These are phyloP conservation scores for Leccinum longicurvipes DNA, from an alignment of 768 basidiomycete species.

Conservation along the genomic window DNA sequence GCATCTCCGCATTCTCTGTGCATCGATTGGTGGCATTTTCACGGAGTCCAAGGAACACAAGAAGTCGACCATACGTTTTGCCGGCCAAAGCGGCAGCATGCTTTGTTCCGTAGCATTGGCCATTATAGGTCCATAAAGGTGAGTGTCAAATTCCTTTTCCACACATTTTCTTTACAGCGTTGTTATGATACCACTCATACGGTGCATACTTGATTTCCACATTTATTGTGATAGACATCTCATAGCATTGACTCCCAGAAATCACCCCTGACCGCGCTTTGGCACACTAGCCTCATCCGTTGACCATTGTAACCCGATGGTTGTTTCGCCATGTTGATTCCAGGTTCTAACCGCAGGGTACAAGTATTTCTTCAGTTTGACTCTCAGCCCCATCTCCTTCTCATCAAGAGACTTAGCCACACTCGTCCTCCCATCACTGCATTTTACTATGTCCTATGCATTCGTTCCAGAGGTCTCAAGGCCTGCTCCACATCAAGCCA, in stretches of 20 bases:
- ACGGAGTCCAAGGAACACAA: too few species aligned
- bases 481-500: not conserved
- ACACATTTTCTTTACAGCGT: too few species aligned
- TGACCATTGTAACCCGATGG: not conserved
- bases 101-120: constrained; percentile 4
- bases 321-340: not conserved
- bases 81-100: not conserved
- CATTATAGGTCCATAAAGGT: constrained; percentile 4
- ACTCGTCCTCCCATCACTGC: not conserved
- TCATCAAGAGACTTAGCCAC: not conserved
- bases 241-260: not conserved
- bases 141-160: not conserved
- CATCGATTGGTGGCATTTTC: too few species aligned
- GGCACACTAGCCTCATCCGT: not conserved
- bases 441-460: not conserved
- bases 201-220: not conserved
- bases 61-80: too few species aligned
- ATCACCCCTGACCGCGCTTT: constrained; percentile 1
- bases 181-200: not conserved
- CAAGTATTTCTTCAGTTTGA: not conserved
- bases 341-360: not conserved
- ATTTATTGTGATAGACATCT: not conserved
- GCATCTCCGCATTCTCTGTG: too few species aligned
- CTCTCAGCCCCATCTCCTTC: not conserved
- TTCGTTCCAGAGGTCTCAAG: not conserved